Evolutionary conservation across 202 grass and related monocot species (phyloP), one percentile per base, ranked within the genome.

Genomic region (Elaeis oleifera): DNA sequence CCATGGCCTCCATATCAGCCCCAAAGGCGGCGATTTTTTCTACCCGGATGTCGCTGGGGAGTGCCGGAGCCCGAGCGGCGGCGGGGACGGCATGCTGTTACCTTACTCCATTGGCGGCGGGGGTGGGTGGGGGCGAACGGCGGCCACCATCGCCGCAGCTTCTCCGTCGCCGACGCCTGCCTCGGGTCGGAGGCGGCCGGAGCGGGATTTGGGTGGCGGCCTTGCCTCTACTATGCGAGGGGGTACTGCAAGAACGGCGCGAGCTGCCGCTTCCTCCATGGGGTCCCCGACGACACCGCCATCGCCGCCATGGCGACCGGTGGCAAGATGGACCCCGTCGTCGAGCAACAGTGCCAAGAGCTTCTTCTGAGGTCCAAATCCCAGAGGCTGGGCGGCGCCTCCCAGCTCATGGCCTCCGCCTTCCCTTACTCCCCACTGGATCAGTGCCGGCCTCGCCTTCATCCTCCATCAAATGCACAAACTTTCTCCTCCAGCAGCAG

Each of bases 191-290:
- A 59, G 67, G 3, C 80, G 66, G 71, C 1, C 74, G 66, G 0
- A 69, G 51, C 44, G n/a, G 74, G 11, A 18, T n/a, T 56, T 1
- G 80, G 70, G 3, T 85, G 76, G 91, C 83, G 76, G 53, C 79
- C 87, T 0, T 96, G 91, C 81, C 60, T 79, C 54, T 96, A 90
- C 81, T 96, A 64, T 61, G 70, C 83, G 9, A 79, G 84, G 5
- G 86, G 90, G 1, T 83, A 78, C 62, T 88, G 90, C 75, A 90
- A 85, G 73, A 80, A 88, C 70, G 86, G 90, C 5, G 26, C 75
- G 21, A 71, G 69, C 4, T 90, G 90, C 59, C 73, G 83, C 11
- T 96, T 96, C 32, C 50, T 85, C 23, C 90, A 96, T 63, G 78
- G 69, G 1, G 1, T 64, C 26, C 81, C 84, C 0, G 73, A 79